Percentiles rank a stretch among this genome's conserved stretches.
Evolutionary conservation across 2,329 filamentous ascomycete genomes (phyloP).

Genomic region (Didymella arachidicola): DNA sequence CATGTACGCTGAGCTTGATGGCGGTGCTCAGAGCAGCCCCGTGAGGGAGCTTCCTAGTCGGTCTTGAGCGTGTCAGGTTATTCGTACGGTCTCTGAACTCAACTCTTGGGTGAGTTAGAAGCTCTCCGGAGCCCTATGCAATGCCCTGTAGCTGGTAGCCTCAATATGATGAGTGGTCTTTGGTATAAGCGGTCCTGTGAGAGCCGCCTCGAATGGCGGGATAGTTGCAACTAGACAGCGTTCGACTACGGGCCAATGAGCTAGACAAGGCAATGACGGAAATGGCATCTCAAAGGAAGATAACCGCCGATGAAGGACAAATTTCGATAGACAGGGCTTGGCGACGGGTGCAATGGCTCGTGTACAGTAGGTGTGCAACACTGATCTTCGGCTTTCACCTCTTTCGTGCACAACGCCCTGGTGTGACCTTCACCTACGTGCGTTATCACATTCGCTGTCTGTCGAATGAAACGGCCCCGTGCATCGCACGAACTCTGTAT

Average conservation of each 20-base stretch:
- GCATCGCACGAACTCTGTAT: neutral
- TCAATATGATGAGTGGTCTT: too few species aligned
- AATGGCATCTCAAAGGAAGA: too few species aligned
- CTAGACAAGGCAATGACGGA: too few species aligned
- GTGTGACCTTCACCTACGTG: slow-evolving; percentile 4
- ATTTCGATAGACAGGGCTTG: neutral
- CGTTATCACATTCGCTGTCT: neutral
- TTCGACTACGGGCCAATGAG: too few species aligned
- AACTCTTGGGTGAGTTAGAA: too few species aligned
- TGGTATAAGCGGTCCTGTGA: too few species aligned
- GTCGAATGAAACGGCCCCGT: neutral
- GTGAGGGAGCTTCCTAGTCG: neutral
- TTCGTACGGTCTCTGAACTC: neutral
- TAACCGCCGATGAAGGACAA: neutral
- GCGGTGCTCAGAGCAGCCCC: neutral
- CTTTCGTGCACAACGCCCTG: neutral
- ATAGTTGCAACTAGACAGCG: too few species aligned
- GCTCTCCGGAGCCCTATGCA: neutral
- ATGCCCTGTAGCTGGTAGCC: too few species aligned
- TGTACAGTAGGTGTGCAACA: neutral
- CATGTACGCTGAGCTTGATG: slow-evolving; percentile 4
- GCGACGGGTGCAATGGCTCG: neutral
- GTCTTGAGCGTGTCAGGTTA: neutral
- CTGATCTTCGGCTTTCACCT: neutral
- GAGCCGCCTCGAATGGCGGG: too few species aligned